Evolutionary conservation across 2,329 filamentous ascomycete species (phyloP).

Genomic region (Epichloe hybrida): DNA sequence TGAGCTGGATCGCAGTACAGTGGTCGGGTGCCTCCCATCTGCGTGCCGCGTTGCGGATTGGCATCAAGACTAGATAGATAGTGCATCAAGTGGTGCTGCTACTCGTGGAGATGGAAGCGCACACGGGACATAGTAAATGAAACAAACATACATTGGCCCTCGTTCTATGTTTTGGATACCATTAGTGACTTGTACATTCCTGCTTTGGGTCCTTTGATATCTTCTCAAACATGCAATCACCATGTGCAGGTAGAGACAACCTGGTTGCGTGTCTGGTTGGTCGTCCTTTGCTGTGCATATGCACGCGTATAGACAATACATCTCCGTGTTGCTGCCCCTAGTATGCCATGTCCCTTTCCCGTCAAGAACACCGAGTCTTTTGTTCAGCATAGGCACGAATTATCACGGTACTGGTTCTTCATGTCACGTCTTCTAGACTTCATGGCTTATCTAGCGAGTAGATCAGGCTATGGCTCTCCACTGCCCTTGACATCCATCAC

Average conservation of each 20-base stretch:
- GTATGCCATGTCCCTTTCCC: no score
- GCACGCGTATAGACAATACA: no score
- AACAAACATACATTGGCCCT: neutral
- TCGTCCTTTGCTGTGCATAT: no score
- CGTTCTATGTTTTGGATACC: neutral
- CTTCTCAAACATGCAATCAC: neutral
- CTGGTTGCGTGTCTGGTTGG: no score
- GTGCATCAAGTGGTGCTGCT: conserved; percentile 6
- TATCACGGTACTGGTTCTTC: no score
- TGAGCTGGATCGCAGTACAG: neutral
- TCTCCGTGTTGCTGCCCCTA: no score
- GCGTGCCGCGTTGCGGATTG: conserved; percentile 1
- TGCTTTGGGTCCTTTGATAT: no score
- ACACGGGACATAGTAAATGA: neutral
- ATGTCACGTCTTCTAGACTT: no score
- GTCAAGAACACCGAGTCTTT: no score
- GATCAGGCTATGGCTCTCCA: neutral
- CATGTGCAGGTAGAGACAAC: no score
- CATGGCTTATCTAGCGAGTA: no score
- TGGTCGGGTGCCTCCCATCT: neutral
- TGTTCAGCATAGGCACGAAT: no score
- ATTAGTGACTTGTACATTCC: neutral
- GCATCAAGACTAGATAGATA: conserved; percentile 1
- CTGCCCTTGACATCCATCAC: neutral
- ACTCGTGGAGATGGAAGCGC: conserved; percentile 3